phyloP scores from a whole-genome alignment of 331 rosid genomes.

The Rhamnella rubrinervis region DNA sequence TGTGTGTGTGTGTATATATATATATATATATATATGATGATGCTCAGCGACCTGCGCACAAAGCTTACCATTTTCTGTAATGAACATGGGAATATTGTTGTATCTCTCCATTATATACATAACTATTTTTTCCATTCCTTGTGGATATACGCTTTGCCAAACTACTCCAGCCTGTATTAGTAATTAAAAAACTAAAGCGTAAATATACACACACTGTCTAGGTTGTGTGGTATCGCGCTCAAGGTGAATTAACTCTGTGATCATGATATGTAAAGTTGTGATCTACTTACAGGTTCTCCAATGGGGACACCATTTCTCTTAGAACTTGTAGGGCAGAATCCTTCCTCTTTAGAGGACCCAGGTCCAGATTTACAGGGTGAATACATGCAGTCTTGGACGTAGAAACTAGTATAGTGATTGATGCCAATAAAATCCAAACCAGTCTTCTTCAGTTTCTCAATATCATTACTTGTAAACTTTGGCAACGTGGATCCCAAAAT shows the following conservation, averaged over 20 bases:
- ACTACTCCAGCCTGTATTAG: constrained; percentile 21
- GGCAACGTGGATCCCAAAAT: constrained; percentile 49
- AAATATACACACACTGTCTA: too few species aligned
- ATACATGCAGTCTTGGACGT: background rate
- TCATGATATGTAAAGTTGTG: too few species aligned
- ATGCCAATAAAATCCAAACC: constrained; percentile 57
- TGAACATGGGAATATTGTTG: constrained; percentile 49
- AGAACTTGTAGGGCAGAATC: too few species aligned
- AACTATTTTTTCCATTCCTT: constrained; percentile 56
- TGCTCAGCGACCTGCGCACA: too few species aligned
- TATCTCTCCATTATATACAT: constrained; percentile 44
- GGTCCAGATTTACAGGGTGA: too few species aligned
- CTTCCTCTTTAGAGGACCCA: too few species aligned
- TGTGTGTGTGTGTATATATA: too few species aligned
- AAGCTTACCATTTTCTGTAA: constrained; percentile 68
- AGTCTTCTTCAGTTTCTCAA: constrained; percentile 28
- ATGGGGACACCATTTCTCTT: constrained; percentile 37
- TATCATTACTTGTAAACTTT: constrained; percentile 35
- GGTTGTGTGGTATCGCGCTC: too few species aligned
- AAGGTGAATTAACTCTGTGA: too few species aligned
- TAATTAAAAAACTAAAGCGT: too few species aligned
- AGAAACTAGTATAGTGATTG: background rate
- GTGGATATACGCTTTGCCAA: constrained; percentile 46
- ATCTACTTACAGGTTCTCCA: constrained; percentile 44
- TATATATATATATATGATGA: too few species aligned